phyloP scores from a whole-genome alignment of 2,329 filamentous ascomycete species.

The Fusarium sp. region DNA sequence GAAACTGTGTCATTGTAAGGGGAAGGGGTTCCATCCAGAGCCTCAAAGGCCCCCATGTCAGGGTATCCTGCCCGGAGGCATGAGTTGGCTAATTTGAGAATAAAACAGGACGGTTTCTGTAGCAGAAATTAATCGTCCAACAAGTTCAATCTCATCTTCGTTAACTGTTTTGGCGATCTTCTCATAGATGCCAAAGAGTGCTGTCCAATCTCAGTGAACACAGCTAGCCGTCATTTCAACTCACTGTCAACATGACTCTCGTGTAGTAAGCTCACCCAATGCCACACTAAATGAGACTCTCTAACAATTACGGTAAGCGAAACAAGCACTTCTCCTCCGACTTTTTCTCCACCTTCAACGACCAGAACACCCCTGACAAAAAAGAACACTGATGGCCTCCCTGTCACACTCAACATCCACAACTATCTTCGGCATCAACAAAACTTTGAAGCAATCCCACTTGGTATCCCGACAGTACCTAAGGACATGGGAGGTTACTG shows the following conservation, averaged over 20 bases:
- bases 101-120: background rate
- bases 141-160: background rate
- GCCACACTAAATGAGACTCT: rapidly evolving
- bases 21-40: background rate
- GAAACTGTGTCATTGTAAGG: background rate
- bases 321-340: background rate
- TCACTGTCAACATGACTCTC: background rate
- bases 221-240: too few relatives aligned
- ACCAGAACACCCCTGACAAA: background rate
- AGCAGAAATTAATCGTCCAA: background rate
- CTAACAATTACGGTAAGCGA: background rate
- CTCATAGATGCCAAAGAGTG: too few relatives aligned
- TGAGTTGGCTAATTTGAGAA: rapidly evolving
- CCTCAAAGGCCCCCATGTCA: background rate
- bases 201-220: too few relatives aligned
- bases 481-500: background rate
- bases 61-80: background rate
- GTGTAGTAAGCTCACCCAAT: background rate
- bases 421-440: background rate
- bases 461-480: background rate
- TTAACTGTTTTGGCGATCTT: too few relatives aligned
- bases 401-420: background rate
- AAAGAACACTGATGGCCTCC: background rate
- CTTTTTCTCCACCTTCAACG: background rate
- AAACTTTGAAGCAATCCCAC: background rate